Base-by-base conservation (phyloP, 2,329 filamentous ascomycete genomes). In the Fusarium drepaniforme region DNA sequence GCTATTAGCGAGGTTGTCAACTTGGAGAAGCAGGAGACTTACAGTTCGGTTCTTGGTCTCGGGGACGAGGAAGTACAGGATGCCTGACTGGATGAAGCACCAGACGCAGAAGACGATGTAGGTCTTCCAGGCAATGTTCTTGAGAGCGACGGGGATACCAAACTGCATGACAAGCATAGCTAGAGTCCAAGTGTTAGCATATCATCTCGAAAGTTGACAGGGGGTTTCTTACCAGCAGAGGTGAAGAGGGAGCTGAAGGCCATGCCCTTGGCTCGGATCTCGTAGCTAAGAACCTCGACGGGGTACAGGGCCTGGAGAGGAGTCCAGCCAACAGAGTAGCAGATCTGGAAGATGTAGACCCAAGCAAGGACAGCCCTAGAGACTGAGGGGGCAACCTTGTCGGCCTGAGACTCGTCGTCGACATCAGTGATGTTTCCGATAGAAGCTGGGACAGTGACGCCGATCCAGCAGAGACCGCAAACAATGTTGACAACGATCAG, bases 261-360 rank as follows among this genome's bases (percentile, higher is more conserved):
- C 86, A 89, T 89, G 16, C 88, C 88, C 81, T 90, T 90, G 62
- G 87, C 88, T 63, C 88, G 84, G 75, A 87, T 88, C 77, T 89
- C 87, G 72, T 87, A 89, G 18, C 83, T 86, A 13, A 90, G 82
- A 16, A 87, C 86, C 75, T 90, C 88, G 59, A 89, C 87, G 0
- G 87, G 86, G 76, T 89, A 90, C 16, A 90, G 80, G 2, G 81
- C 81, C 66, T 82, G 81, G 9, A 83, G 75, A 0, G 82, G 82
- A 23, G 81, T 83, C 75, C 78, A 78, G 0, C 81, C 81, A 49
- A 89, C 77, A 0, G 86, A 88, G 81, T 86, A 91, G 35, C 18
- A 74, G 57, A 76, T 77, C 44, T 75, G 72, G 64, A 80, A 80
- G 25, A 81, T 73, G 59, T 75, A 79, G 35, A 88, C 83, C 73